phyloP scores from a whole-genome alignment of 2,329 filamentous ascomycete species.

The Lojkania enalia region DNA sequence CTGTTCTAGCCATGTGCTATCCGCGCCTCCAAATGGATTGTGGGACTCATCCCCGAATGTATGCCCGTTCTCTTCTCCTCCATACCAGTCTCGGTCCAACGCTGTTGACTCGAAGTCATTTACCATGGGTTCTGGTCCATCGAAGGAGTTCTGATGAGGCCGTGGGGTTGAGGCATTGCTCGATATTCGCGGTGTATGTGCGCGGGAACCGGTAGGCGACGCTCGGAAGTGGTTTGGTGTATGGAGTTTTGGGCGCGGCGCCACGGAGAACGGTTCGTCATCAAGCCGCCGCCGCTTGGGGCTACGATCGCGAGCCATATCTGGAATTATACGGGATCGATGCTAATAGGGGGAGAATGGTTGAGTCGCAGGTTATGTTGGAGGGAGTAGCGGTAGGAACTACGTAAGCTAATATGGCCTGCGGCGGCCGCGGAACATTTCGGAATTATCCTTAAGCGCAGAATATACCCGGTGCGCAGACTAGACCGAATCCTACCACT shows the following conservation, averaged over 20 bases:
- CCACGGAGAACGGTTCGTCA: conserved; percentile 61
- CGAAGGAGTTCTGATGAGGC: conserved; percentile 59
- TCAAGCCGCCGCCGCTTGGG: conserved; percentile 71
- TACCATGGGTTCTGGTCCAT: conserved; percentile 64
- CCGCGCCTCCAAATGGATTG: conserved; percentile 83
- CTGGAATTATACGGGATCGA: too few species aligned
- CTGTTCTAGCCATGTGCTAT: conserved; percentile 73
- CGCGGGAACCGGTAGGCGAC: conserved; percentile 37
- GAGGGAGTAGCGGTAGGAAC: too few species aligned
- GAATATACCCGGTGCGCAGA: too few species aligned
- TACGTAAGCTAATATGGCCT: too few species aligned
- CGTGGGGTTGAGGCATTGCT: conserved; percentile 42
- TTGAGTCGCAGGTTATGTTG: too few species aligned
- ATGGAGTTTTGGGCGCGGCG: conserved; percentile 52
- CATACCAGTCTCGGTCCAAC: conserved; percentile 91
- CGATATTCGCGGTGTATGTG: conserved; percentile 38
- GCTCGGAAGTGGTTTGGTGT: conserved; percentile 35
- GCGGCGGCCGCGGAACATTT: too few species aligned
- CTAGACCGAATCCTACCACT: too few species aligned
- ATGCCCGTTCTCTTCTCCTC: conserved; percentile 81
- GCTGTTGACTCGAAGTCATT: conserved; percentile 71
- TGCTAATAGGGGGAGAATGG: too few species aligned
- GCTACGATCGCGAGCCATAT: conserved; percentile 51
- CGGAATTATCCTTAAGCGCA: too few species aligned
- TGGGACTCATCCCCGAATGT: conserved; percentile 90